Evolutionary conservation across 768 basidiomycete species (phyloP).

Genomic region (Lepiota venenata): DNA sequence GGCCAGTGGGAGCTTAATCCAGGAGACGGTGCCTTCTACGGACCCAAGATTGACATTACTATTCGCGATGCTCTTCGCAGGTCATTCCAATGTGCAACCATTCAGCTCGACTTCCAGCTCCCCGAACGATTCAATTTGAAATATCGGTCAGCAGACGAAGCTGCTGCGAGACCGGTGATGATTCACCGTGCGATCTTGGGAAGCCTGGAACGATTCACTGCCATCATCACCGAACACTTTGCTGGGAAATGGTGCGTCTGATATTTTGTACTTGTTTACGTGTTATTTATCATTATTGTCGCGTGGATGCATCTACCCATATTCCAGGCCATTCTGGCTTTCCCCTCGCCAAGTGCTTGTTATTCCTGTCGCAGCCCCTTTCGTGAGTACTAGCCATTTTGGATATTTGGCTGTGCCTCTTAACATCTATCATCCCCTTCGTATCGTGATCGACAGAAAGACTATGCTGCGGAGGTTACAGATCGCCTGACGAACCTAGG

Average conservation of each 20-base stretch:
- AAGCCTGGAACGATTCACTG: constrained; percentile 92
- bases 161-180: constrained; percentile 87
- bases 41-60: constrained; percentile 98
- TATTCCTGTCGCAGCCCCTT: constrained; percentile 89
- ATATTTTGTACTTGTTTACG: background rate
- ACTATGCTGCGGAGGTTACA: constrained; percentile 83
- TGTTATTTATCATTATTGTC: background rate
- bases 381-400: constrained; percentile 48
- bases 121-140: constrained; percentile 95
- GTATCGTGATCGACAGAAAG: constrained; percentile 51
- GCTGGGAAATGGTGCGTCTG: constrained; percentile 88
- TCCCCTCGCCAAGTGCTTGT: constrained; percentile 95
- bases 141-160: constrained; percentile 78
- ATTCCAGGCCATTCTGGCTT: constrained; percentile 91
- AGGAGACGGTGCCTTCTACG: constrained; percentile 99
- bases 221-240: constrained; percentile 95
- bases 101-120: constrained; percentile 98
- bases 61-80: constrained; percentile 89
- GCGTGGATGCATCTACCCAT: background rate
- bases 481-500: constrained; percentile 64
- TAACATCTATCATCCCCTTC: background rate
- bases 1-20: constrained; percentile 93
- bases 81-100: constrained; percentile 97
- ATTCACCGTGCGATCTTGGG: constrained; percentile 97
- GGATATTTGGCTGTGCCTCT: constrained; percentile 15